These are phyloP conservation scores for Tillandsia leiboldiana DNA, from an alignment of 176 grass and related monocot species.

Conservation along the genomic window DNA sequence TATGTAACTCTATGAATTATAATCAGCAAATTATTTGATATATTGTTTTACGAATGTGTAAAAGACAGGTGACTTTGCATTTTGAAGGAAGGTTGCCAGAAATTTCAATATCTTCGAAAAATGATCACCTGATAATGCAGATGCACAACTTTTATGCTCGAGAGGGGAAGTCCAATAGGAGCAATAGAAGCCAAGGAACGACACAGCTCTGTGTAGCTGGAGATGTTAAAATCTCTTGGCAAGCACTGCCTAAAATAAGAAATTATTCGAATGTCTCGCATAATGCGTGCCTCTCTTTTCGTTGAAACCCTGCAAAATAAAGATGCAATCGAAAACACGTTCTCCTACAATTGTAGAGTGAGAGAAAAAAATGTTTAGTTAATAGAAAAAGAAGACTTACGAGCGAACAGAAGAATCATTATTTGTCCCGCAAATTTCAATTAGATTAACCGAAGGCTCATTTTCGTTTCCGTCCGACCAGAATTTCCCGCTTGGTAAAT, in stretches of 20 bases:
- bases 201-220: constrained; percentile 27
- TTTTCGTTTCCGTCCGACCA: constrained; percentile 36
- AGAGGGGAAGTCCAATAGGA: constrained; percentile 35
- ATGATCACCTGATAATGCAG: constrained; percentile 34
- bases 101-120: background rate
- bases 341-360: background rate
- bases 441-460: constrained; percentile 29
- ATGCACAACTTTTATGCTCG: constrained; percentile 46
- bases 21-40: background rate
- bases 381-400: constrained; percentile 21
- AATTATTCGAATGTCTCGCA: constrained; percentile 44
- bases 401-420: constrained; percentile 19
- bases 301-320: constrained; percentile 26
- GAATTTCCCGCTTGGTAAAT: constrained; percentile 53
- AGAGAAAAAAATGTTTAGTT: no score
- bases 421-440: constrained; percentile 40
- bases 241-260: constrained; percentile 72
- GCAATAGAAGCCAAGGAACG: constrained; percentile 30
- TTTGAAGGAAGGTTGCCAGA: background rate
- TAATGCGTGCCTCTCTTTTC: constrained; percentile 52
- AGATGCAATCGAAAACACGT: background rate
- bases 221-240: constrained; percentile 41
- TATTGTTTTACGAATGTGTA: no score
- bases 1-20: background rate
- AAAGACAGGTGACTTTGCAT: no score